Percentiles rank a stretch among this genome's conserved stretches.
Conservation (phyloP, 2,329 filamentous ascomycete genomes). For the Phaeoacremonium minimum region DNA sequence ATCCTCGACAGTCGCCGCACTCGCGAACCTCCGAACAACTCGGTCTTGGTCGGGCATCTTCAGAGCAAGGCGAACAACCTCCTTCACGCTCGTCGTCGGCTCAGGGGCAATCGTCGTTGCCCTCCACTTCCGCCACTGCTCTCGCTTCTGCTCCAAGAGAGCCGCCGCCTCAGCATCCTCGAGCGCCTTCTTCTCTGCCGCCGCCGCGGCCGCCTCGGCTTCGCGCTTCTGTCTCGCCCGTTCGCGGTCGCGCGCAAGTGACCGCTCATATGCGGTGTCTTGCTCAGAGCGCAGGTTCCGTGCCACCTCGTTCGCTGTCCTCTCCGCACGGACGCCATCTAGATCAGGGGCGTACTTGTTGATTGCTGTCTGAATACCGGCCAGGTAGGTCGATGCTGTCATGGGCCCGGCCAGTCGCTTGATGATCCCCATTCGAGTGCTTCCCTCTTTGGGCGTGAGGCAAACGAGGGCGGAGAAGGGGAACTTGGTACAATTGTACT, state of each 20-base stretch:
- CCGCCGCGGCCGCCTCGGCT: constrained; percentile 66
- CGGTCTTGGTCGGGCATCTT: constrained; percentile 64
- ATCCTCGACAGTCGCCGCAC: constrained; percentile 73
- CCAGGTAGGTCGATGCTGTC: constrained; percentile 65
- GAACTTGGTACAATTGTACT: constrained; percentile 86
- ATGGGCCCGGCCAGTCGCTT: constrained; percentile 72
- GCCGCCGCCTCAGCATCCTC: constrained; percentile 59
- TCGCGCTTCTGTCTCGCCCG: constrained; percentile 73
- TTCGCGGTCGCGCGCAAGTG: constrained; percentile 81
- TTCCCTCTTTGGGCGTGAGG: constrained; percentile 78
- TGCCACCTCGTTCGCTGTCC: constrained; percentile 76
- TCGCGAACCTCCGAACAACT: constrained; percentile 70
- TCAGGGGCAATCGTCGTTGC: constrained; percentile 63
- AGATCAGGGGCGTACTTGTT: constrained; percentile 73
- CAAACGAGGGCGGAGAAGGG: constrained; percentile 85
- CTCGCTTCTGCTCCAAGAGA: constrained; percentile 35
- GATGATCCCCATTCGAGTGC: constrained; percentile 86
- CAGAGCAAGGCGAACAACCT: constrained; percentile 66
- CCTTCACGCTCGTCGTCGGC: constrained; percentile 57
- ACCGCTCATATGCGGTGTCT: constrained; percentile 90
- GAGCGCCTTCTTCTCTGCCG: constrained; percentile 58
- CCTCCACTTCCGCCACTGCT: constrained; percentile 80
- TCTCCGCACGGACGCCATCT: constrained; percentile 67
- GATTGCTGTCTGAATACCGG: constrained; percentile 70
- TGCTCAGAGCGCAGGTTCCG: constrained; percentile 81